These are phyloP conservation scores for Salvia miltiorrhiza DNA, from an alignment of 257 asterid genomes.

Conservation along the genomic window DNA sequence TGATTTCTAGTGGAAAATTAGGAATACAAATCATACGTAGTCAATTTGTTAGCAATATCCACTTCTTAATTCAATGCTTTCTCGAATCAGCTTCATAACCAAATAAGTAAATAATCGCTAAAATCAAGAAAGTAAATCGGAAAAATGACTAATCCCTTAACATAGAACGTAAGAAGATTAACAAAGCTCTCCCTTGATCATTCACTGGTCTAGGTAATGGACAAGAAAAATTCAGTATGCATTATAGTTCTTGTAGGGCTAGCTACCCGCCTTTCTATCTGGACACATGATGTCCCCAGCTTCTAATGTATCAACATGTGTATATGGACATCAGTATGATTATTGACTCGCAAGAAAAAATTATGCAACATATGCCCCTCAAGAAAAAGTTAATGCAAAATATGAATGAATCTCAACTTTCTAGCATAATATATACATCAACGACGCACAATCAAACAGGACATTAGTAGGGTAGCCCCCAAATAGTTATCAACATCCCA, in stretches of 20 bases:
- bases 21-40: background rate
- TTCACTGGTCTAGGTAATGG: background rate
- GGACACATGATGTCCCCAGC: too few relatives aligned
- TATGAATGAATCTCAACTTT: background rate
- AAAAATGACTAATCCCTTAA: background rate
- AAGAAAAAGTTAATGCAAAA: too few relatives aligned
- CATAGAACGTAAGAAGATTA: background rate
- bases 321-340: too few relatives aligned
- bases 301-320: background rate
- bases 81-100: background rate
- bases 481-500: background rate
- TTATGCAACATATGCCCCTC: background rate
- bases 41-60: background rate
- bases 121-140: background rate
- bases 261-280: background rate
- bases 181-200: background rate
- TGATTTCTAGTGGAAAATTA: background rate
- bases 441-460: background rate
- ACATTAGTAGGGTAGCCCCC: background rate
- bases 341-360: background rate
- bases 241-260: background rate
- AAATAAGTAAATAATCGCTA: background rate
- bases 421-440: background rate
- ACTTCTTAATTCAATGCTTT: background rate
- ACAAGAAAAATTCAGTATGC: background rate